phyloP scores from a whole-genome alignment of 2,329 filamentous ascomycete species.

The Phialophora expanda region DNA sequence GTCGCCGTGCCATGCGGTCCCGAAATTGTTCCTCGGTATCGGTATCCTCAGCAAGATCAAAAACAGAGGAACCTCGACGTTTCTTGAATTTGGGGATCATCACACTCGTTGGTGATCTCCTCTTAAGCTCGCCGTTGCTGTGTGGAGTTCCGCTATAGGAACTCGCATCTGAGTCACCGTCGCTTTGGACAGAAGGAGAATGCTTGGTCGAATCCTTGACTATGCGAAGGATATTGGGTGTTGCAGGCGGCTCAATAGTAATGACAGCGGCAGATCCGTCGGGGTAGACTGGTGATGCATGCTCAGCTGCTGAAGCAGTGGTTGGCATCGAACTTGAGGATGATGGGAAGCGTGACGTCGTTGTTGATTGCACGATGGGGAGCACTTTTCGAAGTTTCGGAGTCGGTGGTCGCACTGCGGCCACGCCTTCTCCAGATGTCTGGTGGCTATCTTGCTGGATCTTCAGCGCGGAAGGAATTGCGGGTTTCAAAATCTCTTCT shows the following conservation, averaged over 20 bases:
- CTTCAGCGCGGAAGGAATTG: not conserved
- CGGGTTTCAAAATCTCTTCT: not conserved
- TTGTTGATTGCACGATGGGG: not conserved
- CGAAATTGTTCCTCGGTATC: slow-evolving; percentile 9
- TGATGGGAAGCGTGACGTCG: not conserved
- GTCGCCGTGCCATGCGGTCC: not conserved
- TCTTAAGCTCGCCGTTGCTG: slow-evolving; percentile 18
- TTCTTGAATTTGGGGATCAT: slow-evolving; percentile 11
- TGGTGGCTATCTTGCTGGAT: not conserved
- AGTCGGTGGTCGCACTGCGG: not conserved
- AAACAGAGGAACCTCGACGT: slow-evolving; percentile 22
- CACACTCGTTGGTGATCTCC: slow-evolving; percentile 11
- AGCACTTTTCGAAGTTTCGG: not conserved
- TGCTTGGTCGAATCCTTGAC: not conserved
- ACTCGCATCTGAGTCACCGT: not conserved
- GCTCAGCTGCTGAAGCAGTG: not conserved
- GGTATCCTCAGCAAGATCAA: slow-evolving; percentile 33
- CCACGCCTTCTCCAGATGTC: not conserved
- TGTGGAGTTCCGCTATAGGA: not conserved
- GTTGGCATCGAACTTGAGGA: not conserved
- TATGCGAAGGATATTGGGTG: not conserved
- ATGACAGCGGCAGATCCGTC: not conserved
- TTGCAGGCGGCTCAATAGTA: not conserved
- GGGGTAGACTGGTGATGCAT: too few relatives aligned
- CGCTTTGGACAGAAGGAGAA: not conserved